Conservation (phyloP, 768 basidiomycete genomes). For the Mycena pura region DNA sequence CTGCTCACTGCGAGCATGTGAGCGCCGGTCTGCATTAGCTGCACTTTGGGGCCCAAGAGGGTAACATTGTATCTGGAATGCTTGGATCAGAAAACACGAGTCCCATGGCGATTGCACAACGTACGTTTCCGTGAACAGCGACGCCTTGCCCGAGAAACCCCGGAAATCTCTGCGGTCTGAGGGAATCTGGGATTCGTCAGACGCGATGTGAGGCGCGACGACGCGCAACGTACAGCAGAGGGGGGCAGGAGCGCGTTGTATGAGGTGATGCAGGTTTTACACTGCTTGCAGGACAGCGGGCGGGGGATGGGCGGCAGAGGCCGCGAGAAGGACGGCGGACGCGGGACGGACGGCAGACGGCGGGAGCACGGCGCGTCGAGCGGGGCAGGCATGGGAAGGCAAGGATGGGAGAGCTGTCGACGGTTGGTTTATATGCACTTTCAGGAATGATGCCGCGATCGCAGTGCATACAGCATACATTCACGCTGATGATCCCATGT, state of each 20-base stretch:
- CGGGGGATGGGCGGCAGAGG: constrained; percentile 59
- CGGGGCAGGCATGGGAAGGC: constrained; percentile 11
- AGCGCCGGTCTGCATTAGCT: constrained; percentile 68
- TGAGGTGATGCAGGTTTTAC: constrained; percentile 52
- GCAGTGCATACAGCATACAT: too few relatives aligned
- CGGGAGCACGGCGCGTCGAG: constrained; percentile 26
- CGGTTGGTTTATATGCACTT: neutral
- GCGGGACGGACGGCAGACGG: constrained; percentile 28
- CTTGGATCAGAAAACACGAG: neutral
- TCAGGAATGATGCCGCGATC: too few relatives aligned
- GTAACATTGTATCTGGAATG: constrained; percentile 53
- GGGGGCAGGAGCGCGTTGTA: constrained; percentile 48
- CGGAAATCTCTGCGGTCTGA: constrained; percentile 54
- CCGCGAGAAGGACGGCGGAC: constrained; percentile 41
- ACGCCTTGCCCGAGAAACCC: constrained; percentile 65
- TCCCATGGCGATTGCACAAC: constrained; percentile 25
- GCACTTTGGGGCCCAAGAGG: constrained; percentile 52
- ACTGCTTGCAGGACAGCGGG: constrained; percentile 53
- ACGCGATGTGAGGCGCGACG: neutral
- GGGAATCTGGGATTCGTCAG: constrained; percentile 43
- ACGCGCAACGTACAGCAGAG: constrained; percentile 43
- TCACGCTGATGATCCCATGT: too few relatives aligned
- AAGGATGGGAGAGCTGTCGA: neutral
- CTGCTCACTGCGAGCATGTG: constrained; percentile 40
- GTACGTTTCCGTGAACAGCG: constrained; percentile 62